These are phyloP conservation scores for Nidularia sp. DNA, from an alignment of 768 basidiomycete species.

Conservation along the genomic window DNA sequence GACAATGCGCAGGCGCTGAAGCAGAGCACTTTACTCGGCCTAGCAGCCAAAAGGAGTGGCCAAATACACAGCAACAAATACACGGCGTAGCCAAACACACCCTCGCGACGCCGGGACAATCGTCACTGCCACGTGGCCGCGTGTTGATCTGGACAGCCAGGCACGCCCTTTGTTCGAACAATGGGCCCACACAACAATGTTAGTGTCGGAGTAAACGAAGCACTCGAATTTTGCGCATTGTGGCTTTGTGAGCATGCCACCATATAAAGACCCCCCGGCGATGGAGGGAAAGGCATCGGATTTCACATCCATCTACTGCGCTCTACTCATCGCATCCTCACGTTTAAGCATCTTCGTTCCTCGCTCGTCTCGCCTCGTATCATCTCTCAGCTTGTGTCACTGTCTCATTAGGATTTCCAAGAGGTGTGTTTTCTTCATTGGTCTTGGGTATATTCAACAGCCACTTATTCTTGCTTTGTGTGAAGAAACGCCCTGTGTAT, in stretches of 20 bases:
- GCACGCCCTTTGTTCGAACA: background rate
- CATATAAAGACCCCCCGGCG: background rate
- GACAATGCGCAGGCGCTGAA: background rate
- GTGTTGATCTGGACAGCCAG: background rate
- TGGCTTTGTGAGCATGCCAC: background rate
- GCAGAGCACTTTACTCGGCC: too few relatives aligned
- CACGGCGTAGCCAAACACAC: background rate
- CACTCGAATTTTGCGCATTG: background rate
- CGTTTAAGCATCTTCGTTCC: background rate
- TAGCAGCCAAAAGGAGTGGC: background rate
- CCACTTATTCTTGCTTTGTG: background rate
- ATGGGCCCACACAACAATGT: background rate
- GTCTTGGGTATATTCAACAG: background rate
- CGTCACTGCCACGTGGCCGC: background rate
- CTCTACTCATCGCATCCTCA: background rate
- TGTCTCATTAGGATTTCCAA: background rate
- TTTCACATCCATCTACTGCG: background rate
- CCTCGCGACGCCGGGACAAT: too few relatives aligned
- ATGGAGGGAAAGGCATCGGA: background rate
- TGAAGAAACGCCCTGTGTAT: too few relatives aligned
- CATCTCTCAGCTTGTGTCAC: background rate
- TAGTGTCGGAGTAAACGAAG: background rate
- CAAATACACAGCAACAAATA: slow-evolving; percentile 1
- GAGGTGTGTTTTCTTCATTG: background rate
- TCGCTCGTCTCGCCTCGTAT: background rate